Percentiles rank a stretch among this genome's conserved stretches.
Evolutionary conservation across 2,329 filamentous ascomycete species (phyloP).

Genomic region (Cylindrodendrum hubeiense): DNA sequence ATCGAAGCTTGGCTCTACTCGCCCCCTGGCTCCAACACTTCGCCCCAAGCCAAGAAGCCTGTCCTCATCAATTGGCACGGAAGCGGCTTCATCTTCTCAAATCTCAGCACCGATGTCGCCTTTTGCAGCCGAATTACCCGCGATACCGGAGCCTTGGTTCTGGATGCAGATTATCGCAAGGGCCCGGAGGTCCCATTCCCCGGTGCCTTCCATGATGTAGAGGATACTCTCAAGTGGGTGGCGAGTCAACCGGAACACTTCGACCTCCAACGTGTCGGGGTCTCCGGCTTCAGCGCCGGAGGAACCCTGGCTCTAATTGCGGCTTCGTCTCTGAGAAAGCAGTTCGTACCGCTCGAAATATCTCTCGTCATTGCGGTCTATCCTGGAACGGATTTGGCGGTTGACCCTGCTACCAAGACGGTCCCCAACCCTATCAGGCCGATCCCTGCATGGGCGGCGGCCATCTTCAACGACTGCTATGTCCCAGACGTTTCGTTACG

Average conservation of each 20-base stretch:
- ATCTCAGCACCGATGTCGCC: slow-evolving; percentile 3
- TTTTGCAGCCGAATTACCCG: slow-evolving; percentile 20
- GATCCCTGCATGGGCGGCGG: background rate
- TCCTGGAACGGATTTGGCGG: slow-evolving; percentile 6
- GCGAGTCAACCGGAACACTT: slow-evolving; percentile 14
- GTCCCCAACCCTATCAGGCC: slow-evolving; percentile 14
- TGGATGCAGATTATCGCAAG: slow-evolving; percentile 29
- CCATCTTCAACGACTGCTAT: slow-evolving; percentile 20
- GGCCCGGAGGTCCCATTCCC: slow-evolving; percentile 18
- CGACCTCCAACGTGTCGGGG: slow-evolving; percentile 9
- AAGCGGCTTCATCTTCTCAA: slow-evolving; percentile 21
- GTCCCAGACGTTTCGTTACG: background rate
- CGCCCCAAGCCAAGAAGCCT: background rate
- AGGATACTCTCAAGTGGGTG: slow-evolving; percentile 19
- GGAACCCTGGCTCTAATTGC: slow-evolving; percentile 10
- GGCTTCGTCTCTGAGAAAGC: slow-evolving; percentile 2
- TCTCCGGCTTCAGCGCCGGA: slow-evolving; percentile 23
- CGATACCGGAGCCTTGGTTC: slow-evolving; percentile 1
- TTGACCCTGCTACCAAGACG: slow-evolving; percentile 4
- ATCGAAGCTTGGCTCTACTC: slow-evolving; percentile 16
- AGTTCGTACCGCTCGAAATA: background rate
- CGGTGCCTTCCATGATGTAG: slow-evolving; percentile 11
- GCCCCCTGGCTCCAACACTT: background rate
- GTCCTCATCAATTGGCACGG: slow-evolving; percentile 28
- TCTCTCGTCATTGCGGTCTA: slow-evolving; percentile 10